Base-by-base conservation (phyloP, 768 basidiomycete genomes). In the Mycena galopus region DNA sequence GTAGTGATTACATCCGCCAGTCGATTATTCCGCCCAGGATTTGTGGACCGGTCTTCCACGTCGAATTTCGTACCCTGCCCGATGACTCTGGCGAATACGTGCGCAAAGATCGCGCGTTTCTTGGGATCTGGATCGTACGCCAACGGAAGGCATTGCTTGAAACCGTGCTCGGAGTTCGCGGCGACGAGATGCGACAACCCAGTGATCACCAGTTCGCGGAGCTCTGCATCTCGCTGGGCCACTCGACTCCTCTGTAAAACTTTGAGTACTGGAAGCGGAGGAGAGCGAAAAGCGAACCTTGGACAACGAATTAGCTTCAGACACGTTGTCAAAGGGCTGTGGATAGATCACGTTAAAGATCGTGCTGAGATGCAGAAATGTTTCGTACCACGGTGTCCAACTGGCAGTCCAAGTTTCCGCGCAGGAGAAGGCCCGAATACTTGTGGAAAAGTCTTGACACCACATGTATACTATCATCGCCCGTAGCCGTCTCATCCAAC, bases 161-260 rank as follows among this genome's bases (percentile, higher is more conserved):
- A 91, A 7, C 95, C 96, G 75, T 90, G 92, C 77, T 96, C 94
- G 19, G 94, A 91, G 78, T 97, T 97, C 16, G 95, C 89, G 37
- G 88, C 89, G 66, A 97, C 91, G 8, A 97, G 85, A 72, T 96
- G 92, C 0, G 95, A 89, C 9, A 97, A 87, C 1, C 93, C 94
- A 7, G 90, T 88, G 69, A 97, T 93, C 51, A 95, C 91, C 19
- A 94, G 83, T 69, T 95, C 92, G 17, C 93, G 89, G 47, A 95
- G 82, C 67, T 93, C 91, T 0, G 87, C 87, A 63, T 90, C 89
- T 75, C 86, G 86, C 57, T 87, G 87, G 8, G 87, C 86, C 8
- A 79, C 69, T 16, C 83, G 83, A 69, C 82, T 81, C 79, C 84
- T 87, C 89, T 86, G 33, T 14, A 25, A 29, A 77, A 57, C 44